Conservation (phyloP, 106 monocot species). For the Platanthera guangdongensis region DNA sequence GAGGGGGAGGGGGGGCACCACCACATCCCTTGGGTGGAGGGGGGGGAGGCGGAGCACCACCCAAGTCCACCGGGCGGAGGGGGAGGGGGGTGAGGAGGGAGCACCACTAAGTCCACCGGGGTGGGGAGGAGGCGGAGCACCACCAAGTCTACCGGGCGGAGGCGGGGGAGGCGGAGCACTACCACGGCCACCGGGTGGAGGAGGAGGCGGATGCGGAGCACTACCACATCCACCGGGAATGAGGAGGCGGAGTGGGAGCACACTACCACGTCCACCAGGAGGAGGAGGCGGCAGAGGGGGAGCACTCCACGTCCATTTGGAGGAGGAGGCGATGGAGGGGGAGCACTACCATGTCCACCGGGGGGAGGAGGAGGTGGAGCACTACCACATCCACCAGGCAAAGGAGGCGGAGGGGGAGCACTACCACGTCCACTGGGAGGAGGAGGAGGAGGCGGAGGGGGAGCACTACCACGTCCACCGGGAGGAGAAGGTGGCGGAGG, state of each 20-base stretch:
- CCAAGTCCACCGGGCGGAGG: too few species aligned
- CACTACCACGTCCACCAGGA: too few species aligned
- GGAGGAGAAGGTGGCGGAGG: too few species aligned
- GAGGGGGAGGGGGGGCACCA: constrained; percentile 23
- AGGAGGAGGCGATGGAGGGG: background rate
- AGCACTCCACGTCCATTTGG: background rate
- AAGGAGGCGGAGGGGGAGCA: background rate
- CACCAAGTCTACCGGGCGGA: too few species aligned
- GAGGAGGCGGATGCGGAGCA: too few species aligned
- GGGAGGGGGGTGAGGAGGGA: constrained; percentile 30
- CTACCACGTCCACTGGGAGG: background rate
- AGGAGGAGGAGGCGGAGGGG: background rate
- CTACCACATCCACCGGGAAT: too few species aligned
- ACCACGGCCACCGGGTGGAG: too few species aligned
- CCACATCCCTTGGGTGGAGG: constrained; percentile 13
- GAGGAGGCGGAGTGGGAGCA: too few species aligned
- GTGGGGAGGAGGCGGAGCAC: constrained; percentile 15
- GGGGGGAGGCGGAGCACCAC: constrained; percentile 8
- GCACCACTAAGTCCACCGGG: constrained; percentile 2
- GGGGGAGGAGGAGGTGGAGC: background rate
- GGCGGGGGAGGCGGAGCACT: too few species aligned
- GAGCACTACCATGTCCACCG: background rate
- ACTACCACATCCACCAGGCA: background rate
- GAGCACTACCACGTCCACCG: too few species aligned
- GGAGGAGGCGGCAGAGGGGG: background rate